These are phyloP conservation scores for Rachicladosporium sp. DNA, from an alignment of 2,329 filamentous ascomycete genomes.

Conservation along the genomic window DNA sequence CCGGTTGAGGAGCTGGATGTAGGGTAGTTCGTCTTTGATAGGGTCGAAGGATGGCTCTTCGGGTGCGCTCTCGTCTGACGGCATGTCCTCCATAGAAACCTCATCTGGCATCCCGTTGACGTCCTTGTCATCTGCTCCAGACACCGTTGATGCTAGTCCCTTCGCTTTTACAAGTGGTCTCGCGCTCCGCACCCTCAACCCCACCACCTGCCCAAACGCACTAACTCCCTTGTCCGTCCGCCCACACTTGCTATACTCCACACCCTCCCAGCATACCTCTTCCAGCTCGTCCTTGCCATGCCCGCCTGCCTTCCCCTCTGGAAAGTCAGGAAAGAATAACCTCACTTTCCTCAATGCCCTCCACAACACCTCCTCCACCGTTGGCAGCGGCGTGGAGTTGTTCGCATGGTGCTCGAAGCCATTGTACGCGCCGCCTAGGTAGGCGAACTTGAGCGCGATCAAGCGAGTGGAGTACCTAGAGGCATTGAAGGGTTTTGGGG, in stretches of 20 bases:
- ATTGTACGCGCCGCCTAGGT: conserved; percentile 81
- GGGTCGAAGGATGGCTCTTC: conserved; percentile 43
- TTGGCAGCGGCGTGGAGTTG: conserved; percentile 56
- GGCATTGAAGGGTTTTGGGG: conserved; percentile 52
- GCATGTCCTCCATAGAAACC: conserved; percentile 1
- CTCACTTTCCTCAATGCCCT: conserved; percentile 73
- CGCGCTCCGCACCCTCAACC: conserved; percentile 69
- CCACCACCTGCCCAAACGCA: conserved; percentile 92
- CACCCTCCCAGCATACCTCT: conserved; percentile 63
- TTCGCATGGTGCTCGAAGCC: conserved; percentile 79
- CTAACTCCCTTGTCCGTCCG: conserved; percentile 88
- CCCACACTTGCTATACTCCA: conserved; percentile 90
- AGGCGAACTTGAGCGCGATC: conserved; percentile 87
- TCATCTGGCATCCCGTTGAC: conserved; percentile 6
- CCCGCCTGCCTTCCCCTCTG: conserved; percentile 17
- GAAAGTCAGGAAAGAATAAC: conserved; percentile 58
- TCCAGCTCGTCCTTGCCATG: conserved; percentile 18
- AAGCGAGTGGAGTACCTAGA: conserved; percentile 70
- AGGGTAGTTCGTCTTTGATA: conserved; percentile 69
- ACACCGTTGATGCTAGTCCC: conserved; percentile 5
- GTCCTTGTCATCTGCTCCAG: conserved; percentile 5
- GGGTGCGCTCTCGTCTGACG: no score
- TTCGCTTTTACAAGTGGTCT: conserved; percentile 22
- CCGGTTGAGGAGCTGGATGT: conserved; percentile 72
- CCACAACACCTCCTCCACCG: conserved; percentile 89